Evolutionary conservation across 495 filamentous ascomycete species (phyloP).

Genomic region (Xylaria grammica): DNA sequence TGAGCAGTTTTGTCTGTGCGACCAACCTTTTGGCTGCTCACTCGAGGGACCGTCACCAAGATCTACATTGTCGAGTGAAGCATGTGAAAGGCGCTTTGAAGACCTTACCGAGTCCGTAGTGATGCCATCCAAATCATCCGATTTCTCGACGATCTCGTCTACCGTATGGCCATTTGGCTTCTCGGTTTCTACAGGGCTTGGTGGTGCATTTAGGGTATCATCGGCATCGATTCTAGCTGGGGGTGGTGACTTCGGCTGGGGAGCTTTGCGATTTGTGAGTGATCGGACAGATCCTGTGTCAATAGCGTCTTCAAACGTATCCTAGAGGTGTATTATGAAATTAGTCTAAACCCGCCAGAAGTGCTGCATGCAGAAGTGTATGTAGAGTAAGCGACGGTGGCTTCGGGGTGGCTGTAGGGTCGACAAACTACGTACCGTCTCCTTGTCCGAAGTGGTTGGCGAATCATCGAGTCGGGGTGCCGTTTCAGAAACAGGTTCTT

Average conservation of each 20-base stretch:
- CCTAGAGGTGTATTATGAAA: conserved; percentile 50
- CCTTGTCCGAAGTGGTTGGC: conserved; percentile 42
- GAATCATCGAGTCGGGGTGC: conserved; percentile 33
- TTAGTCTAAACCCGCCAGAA: conserved; percentile 16
- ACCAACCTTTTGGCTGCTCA: conserved; percentile 39
- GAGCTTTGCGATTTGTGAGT: conserved; percentile 56
- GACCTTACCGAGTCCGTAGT: conserved; percentile 61
- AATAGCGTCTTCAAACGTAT: conserved; percentile 78
- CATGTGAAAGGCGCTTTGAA: conserved; percentile 66
- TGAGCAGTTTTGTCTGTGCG: background rate
- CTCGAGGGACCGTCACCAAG: conserved; percentile 61
- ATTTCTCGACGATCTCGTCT: conserved; percentile 20
- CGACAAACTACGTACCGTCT: conserved; percentile 40
- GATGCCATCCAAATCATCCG: conserved; percentile 35
- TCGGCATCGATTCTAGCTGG: conserved; percentile 28
- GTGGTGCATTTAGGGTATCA: conserved; percentile 25
- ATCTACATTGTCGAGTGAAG: conserved; percentile 73
- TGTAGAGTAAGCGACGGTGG: background rate
- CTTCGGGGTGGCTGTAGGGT: conserved; percentile 12
- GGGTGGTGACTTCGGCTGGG: conserved; percentile 43
- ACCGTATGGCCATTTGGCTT: conserved; percentile 35
- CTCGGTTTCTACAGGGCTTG: conserved; percentile 29
- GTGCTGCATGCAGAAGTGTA: conserved; percentile 1
- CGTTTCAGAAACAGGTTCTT: conserved; percentile 31
- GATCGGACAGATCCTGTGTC: conserved; percentile 60